phyloP scores from a whole-genome alignment of 257 asterid genomes.

The Echites panduratus region DNA sequence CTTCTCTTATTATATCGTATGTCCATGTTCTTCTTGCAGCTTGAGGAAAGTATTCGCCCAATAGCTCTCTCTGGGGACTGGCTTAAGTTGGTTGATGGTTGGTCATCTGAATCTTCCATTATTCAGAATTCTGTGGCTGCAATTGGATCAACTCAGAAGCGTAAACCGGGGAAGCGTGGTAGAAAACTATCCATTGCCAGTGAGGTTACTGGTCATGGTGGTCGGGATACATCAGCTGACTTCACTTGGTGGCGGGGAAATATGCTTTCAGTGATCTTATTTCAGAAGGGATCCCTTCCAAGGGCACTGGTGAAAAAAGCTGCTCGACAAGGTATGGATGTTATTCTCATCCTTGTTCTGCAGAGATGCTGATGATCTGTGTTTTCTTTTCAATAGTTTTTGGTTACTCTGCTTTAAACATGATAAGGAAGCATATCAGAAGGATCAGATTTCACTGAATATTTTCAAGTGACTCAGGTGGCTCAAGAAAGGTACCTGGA shows the following conservation, averaged over 20 bases:
- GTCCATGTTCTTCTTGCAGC: conserved; percentile 41
- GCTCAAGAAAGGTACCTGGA: conserved; percentile 76
- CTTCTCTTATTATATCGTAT: neutral
- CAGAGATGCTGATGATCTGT: conserved; percentile 11
- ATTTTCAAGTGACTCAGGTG: conserved; percentile 42
- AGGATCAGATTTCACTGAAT: conserved; percentile 1
- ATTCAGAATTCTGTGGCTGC: conserved; percentile 43
- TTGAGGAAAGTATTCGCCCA: conserved; percentile 77
- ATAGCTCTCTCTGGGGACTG: conserved; percentile 79
- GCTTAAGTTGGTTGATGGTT: conserved; percentile 79
- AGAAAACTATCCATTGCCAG: conserved; percentile 41
- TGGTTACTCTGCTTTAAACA: neutral
- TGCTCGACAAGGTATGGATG: conserved; percentile 78
- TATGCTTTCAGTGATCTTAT: conserved; percentile 66
- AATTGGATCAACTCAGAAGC: conserved; percentile 51
- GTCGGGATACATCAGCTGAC: conserved; percentile 29
- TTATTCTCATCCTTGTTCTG: conserved; percentile 19
- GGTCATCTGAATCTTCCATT: conserved; percentile 73
- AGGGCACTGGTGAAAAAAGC: conserved; percentile 75
- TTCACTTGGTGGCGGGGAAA: conserved; percentile 99
- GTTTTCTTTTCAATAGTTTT: neutral
- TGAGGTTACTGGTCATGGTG: conserved; percentile 54
- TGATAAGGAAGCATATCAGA: neutral
- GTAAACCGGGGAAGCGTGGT: conserved; percentile 50
- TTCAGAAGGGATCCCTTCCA: conserved; percentile 82